Base-by-base conservation (phyloP, 441 rosid genomes). In the Theobroma grandiflorum region DNA sequence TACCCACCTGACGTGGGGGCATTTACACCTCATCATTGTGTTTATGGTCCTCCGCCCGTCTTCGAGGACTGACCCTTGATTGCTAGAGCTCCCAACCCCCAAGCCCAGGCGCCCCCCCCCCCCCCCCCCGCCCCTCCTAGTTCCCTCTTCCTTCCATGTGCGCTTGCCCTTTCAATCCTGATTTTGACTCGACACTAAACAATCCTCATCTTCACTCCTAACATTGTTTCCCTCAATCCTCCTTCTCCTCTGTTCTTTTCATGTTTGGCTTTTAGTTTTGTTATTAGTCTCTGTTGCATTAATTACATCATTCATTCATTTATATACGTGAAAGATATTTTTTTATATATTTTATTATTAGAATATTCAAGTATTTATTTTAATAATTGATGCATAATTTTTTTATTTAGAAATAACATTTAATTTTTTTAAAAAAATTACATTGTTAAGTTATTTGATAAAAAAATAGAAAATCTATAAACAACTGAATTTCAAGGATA, bases 1-100 rank as follows among this genome's bases (percentile, higher is more conserved):
- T 5, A 49, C 6, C 47, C 72, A 79, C 75, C 80, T 78, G 84
- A 86, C 84, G 86, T 78, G 84, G 83, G 81, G 77, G 8, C 53
- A 59, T 72, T 68, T 7, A 63, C 35, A n/a, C 84, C 85, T 78
- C 85, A 84, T 71, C 74, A 40, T 65, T 22, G 2, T 4, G 12
- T 72, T 6, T n/a, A 45, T 55, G 73, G 80, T 50, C 72, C 12
- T 71, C 37, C 69, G 75, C 40, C 64, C 74, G 76, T 84, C 8
- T 38, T 72, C 22, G 37, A 20, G 14, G 58, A 18, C 22, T 18
- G 20, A 15, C 58, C 42, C 20, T 16, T 52, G 20, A 8, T 57
- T 57, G 62, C 31, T 57, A 20, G 12, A 20, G 31, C 62, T 7
- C 15, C 8, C 38, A 2, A 0, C 6, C 3, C 18, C 66, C 26